Evolutionary conservation across 371 early-diverging fungal genomes (phyloP).

Genomic region (Blakeslea trispora): DNA sequence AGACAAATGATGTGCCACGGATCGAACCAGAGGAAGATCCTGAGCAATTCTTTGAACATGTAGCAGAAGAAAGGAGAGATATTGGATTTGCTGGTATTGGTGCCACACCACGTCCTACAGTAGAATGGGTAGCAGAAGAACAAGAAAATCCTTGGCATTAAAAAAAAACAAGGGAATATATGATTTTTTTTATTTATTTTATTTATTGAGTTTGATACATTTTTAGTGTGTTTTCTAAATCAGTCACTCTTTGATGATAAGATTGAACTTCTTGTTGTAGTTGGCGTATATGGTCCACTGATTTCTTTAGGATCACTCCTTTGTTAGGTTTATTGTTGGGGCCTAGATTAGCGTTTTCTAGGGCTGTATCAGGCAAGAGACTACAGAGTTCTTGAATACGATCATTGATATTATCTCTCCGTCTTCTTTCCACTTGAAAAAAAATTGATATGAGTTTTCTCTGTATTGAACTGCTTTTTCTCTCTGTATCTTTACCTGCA

Average conservation of each 20-base stretch:
- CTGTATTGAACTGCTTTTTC: too few species aligned
- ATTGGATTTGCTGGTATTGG: constrained; percentile 49
- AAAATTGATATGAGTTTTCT: background rate
- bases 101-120: constrained; percentile 2
- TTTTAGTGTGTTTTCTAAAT: constrained; percentile 59
- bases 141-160: constrained; percentile 30
- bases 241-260: constrained; percentile 64
- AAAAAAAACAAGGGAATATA: constrained; percentile 1
- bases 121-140: constrained; percentile 7
- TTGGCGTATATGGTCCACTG: constrained; percentile 88
- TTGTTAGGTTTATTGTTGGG: constrained; percentile 84
- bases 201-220: too few species aligned
- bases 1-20: constrained; percentile 6
- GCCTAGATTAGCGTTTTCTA: constrained; percentile 61
- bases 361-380: constrained; percentile 74
- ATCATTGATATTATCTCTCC: constrained; percentile 97
- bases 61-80: constrained; percentile 44
- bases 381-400: constrained; percentile 89
- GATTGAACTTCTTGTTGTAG: constrained; percentile 62
- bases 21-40: constrained; percentile 14
- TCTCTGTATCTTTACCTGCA: constrained; percentile 61
- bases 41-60: constrained; percentile 32
- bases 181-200: constrained; percentile 1
- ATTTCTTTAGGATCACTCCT: constrained; percentile 80
- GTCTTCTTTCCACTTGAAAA: constrained; percentile 83